Evolutionary conservation across 257 asterid genomes (phyloP).

Genomic region (Solanum habrochaites): DNA sequence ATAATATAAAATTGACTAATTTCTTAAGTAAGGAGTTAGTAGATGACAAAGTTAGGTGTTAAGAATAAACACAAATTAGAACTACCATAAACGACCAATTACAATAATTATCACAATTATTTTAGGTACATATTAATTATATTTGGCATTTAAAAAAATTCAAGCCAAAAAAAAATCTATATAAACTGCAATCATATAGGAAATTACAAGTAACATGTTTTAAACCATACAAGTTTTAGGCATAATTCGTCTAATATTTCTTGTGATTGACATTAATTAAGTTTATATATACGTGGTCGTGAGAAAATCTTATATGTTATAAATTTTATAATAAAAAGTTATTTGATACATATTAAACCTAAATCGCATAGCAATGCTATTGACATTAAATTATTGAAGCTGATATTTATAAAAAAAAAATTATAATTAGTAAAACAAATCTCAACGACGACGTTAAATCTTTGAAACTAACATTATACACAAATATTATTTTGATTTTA

Average conservation of each 20-base stretch:
- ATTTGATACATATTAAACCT: accelerated
- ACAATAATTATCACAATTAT: not conserved
- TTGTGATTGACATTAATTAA: not conserved
- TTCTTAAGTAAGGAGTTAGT: not conserved
- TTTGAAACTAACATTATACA: no score
- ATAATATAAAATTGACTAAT: not conserved
- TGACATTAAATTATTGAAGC: not conserved
- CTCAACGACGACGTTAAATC: not conserved
- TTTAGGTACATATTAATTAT: not conserved
- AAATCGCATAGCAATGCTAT: not conserved
- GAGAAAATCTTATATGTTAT: not conserved
- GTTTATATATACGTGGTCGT: accelerated
- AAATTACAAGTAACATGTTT: not conserved
- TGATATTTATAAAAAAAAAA: accelerated
- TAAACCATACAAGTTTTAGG: not conserved
- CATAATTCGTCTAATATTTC: not conserved
- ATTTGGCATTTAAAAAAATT: not conserved
- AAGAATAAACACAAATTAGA: not conserved
- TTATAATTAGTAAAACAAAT: not conserved
- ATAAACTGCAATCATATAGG: not conserved
- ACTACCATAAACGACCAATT: not conserved
- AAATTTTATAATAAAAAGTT: not conserved
- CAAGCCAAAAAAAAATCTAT: not conserved
- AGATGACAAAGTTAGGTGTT: not conserved
- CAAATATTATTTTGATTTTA: not conserved